Base-by-base conservation (phyloP, 73 alveolate species). In the Paramecium caudatum region DNA sequence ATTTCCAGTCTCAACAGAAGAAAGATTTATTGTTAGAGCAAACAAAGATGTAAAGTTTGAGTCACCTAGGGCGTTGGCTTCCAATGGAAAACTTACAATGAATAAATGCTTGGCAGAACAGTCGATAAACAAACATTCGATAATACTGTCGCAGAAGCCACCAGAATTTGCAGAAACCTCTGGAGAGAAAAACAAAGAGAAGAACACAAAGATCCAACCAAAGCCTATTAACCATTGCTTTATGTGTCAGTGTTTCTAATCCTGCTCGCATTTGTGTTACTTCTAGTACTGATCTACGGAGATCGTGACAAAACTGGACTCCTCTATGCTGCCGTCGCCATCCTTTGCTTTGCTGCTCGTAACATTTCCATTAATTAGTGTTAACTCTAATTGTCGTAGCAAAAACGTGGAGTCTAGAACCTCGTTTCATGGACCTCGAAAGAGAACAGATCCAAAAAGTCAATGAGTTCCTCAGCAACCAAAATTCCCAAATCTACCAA, bases 101-200 rank as follows among this genome's bases (percentile, higher is more conserved):
- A 37, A 43, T 41, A 19, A 37, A 15, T 74, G 12, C 34, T 32
- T 9, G 50, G 13, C 34, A 3, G 50, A 37, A 45, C 7, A 4
- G 43, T 74, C 16, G 88, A 74, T 9, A 74, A 43, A 74, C 17
- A 74, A 34, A 37, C 62, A n/a, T 74, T 74, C 21, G 88, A 74
- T 74, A 41, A 74, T 3, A 74, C 88, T 41, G 47, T 74, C 12
- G 39, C 33, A 17, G 88, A 43, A 37, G 88, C 68, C 43, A 74
- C 88, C 43, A 45, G 47, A 21, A 74, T 74, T n/a, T 74, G 88
- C 32, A 45, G 88, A 3, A 74, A 74, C 21, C 21, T 41, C 3
- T 74, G 39, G 43, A 30, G 88, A 36, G 88, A 74, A 74, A 74
- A 74, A 41, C 23, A 74, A 37, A 74, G 65, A 45, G 88, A 74